phyloP scores from a whole-genome alignment of 768 basidiomycete species.

The Scleroderma citrinum region DNA sequence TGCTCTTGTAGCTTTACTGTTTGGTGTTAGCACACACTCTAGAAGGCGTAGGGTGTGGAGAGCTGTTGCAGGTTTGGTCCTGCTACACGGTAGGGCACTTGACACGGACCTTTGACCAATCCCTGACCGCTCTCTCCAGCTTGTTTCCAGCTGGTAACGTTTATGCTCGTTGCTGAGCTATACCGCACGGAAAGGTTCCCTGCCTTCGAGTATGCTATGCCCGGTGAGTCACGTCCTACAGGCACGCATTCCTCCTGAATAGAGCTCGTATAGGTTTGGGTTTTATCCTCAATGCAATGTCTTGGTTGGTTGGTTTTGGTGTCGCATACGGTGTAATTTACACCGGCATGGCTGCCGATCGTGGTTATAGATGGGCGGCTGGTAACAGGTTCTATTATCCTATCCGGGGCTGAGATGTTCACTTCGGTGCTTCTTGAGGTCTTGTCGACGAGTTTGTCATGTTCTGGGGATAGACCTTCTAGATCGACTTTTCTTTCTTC shows the following conservation, averaged over 20 bases:
- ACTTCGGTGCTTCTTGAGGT: background rate
- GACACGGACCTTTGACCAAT: background rate
- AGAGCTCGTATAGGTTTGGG: conserved; percentile 42
- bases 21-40: conserved; percentile 70
- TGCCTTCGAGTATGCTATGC: conserved; percentile 51
- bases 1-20: conserved; percentile 50
- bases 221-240: conserved; percentile 39
- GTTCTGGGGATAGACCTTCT: too few species aligned
- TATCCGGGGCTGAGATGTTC: conserved; percentile 19
- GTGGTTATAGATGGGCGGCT: conserved; percentile 62
- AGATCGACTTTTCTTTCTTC: too few species aligned
- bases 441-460: background rate
- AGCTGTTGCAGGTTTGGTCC: conserved; percentile 58
- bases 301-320: conserved; percentile 55
- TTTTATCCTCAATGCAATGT: conserved; percentile 52
- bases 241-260: background rate
- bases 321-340: conserved; percentile 48
- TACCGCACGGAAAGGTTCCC: conserved; percentile 43
- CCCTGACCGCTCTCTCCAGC: conserved; percentile 30
- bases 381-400: conserved; percentile 61
- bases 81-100: conserved; percentile 46
- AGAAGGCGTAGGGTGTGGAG: conserved; percentile 73
- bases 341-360: conserved; percentile 52
- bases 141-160: conserved; percentile 54
- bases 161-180: conserved; percentile 57